These are phyloP conservation scores for Didymella keratinophila DNA, from an alignment of 2,329 filamentous ascomycete species.

Conservation along the genomic window DNA sequence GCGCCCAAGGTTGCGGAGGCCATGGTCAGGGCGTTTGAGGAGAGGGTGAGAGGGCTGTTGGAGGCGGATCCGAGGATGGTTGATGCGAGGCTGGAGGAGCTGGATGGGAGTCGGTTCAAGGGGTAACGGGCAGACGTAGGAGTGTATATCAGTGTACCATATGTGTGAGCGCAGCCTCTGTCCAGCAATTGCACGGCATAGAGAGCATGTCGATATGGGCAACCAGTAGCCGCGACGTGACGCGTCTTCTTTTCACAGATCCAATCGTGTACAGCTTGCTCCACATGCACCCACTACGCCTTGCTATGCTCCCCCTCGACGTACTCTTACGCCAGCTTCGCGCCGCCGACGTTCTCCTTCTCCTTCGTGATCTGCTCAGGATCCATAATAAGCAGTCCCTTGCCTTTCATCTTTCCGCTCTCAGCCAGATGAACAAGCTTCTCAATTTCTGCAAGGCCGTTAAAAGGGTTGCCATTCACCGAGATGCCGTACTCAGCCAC, in stretches of 20 bases:
- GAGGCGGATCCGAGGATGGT: conserved; percentile 32
- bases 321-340: neutral
- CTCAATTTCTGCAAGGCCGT: conserved; percentile 61
- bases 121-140: neutral
- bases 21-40: conserved; percentile 95
- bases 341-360: conserved; percentile 18
- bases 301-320: neutral
- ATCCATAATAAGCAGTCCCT: conserved; percentile 63
- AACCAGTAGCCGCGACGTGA: too few species aligned
- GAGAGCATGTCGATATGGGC: too few species aligned
- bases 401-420: conserved; percentile 63
- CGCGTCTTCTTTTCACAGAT: too few species aligned
- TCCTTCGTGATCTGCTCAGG: conserved; percentile 55
- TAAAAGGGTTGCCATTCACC: conserved; percentile 61
- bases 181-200: too few species aligned
- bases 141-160: too few species aligned
- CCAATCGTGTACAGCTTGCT: neutral
- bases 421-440: conserved; percentile 61
- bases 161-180: too few species aligned
- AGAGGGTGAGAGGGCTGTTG: conserved; percentile 70
- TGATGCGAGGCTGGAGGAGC: conserved; percentile 33
- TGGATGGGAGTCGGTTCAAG: conserved; percentile 40
- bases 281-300: neutral
- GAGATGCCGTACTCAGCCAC: conserved; percentile 58
- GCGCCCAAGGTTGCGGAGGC: conserved; percentile 83